Evolutionary conservation across 306 rosid species (phyloP).

Genomic region (Quercus gilva): DNA sequence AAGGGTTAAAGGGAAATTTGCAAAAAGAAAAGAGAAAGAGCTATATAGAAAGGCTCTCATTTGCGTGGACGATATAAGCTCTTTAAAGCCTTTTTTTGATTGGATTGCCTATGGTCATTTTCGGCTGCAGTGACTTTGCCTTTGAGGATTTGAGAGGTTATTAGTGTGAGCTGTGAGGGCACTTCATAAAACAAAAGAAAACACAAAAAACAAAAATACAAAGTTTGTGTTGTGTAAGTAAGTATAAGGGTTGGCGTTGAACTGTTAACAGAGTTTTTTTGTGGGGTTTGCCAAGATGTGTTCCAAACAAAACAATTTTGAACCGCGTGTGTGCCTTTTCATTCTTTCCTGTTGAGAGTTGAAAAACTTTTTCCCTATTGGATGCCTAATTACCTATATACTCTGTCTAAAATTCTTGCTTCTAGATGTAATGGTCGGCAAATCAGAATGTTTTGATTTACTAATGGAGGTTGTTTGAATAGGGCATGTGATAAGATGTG

Average conservation of each 20-base stretch:
- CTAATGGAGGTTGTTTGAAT: too few species aligned
- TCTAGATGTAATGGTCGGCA: slow-evolving; percentile 34
- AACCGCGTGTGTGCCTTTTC: background rate
- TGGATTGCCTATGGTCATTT: background rate
- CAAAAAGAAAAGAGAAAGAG: background rate
- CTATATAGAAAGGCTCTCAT: background rate
- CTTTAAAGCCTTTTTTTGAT: background rate
- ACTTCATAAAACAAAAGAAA: too few species aligned
- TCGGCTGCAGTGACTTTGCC: background rate
- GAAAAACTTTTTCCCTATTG: too few species aligned
- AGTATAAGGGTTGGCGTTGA: too few species aligned
- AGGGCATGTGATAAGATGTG: too few species aligned
- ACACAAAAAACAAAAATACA: too few species aligned
- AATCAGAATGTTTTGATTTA: background rate
- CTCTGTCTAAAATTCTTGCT: background rate
- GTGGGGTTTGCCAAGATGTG: background rate
- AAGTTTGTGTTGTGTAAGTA: too few species aligned
- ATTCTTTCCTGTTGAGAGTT: background rate
- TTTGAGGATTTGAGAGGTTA: background rate
- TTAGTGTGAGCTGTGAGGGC: too few species aligned
- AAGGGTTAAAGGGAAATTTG: background rate
- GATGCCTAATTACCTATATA: too few species aligned
- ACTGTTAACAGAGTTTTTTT: too few species aligned
- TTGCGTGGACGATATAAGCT: background rate
- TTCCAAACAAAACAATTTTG: background rate